Evolutionary conservation across 305 asterid genomes (phyloP), one percentile per base, ranked within the genome.

Genomic region (Petunia hybrid): DNA sequence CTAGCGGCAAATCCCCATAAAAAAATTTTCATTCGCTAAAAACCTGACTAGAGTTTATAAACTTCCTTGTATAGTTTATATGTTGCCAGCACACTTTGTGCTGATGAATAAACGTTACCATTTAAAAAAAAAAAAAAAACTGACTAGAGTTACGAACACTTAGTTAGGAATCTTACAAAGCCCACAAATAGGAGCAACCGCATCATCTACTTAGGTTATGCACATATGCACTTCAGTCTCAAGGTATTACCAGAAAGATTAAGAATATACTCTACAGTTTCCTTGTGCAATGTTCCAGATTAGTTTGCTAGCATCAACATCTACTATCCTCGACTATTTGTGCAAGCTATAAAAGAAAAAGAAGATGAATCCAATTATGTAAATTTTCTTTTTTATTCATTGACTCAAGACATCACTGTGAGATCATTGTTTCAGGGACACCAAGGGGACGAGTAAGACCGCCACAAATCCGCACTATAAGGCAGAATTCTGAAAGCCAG

Each of bases 361-460:
- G 43, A 31, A 22, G 31, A 36, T 1, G 41, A 43, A 6, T 43
- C 55, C 14, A 36, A 57, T 41, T 77, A 40, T 77, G 70, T 35
- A 78, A 63, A 8, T 60, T 14, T n/a, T 62, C 16, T 65, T 39
- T 79, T 55, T 45, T 16, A 65, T 41, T 16, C 8, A 1, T 65
- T 51, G 64, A 42, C 62, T n/a, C 13, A 65, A 79, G 31, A 53
- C 77, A 66, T 42, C 62, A 65, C 65, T 40, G 61, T 64, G 46
- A 63, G 65, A 55, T 48, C 46, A 41, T 81, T 55, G 80, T 56
- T 53, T 56, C 92, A 94, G 97, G 90, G 67, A 92, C 95, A 22
- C 94, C 94, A 6, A 94, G 74, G 83, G 93, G 91, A 80, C 86
- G 90, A 1, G 85, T 87, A 79, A 89, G 94, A 86, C 97, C 97